Evolutionary conservation across 768 basidiomycete species (phyloP).

Genomic region (Hypholoma sublateritium): DNA sequence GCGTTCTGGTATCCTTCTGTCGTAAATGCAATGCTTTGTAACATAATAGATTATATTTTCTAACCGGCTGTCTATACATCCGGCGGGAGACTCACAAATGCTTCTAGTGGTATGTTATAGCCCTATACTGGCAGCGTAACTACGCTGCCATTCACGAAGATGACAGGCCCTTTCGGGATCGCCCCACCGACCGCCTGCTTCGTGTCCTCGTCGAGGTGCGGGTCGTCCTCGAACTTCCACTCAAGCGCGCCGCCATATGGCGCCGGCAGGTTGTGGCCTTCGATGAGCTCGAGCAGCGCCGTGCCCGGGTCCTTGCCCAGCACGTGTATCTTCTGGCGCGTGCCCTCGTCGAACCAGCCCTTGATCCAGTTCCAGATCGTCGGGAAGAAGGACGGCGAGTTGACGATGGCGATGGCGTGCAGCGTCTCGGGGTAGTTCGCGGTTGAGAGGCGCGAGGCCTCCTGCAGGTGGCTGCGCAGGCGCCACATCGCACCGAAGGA

Average conservation of each 20-base stretch:
- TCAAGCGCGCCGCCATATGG: slow-evolving; percentile 74
- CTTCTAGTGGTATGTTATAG: too few relatives aligned
- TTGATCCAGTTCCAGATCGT: slow-evolving; percentile 87
- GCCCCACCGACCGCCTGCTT: slow-evolving; percentile 44
- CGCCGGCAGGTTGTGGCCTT: slow-evolving; percentile 53
- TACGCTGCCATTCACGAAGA: slow-evolving; percentile 47
- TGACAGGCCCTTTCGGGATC: slow-evolving; percentile 48
- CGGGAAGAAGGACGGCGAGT: slow-evolving; percentile 81
- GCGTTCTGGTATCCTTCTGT: background rate
- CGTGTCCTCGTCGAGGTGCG: slow-evolving; percentile 58
- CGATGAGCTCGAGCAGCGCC: slow-evolving; percentile 48
- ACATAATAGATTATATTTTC: too few relatives aligned
- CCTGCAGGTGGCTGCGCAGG: slow-evolving; percentile 69
- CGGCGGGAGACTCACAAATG: too few relatives aligned
- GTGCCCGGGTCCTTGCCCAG: slow-evolving; percentile 60
- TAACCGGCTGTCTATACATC: too few relatives aligned
- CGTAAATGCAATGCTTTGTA: background rate
- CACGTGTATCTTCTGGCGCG: slow-evolving; percentile 75
- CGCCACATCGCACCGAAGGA: slow-evolving; percentile 68
- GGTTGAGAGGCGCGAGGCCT: slow-evolving; percentile 71
- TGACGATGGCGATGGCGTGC: slow-evolving; percentile 65
- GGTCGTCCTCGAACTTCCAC: slow-evolving; percentile 70
- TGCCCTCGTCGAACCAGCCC: slow-evolving; percentile 80
- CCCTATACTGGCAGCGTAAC: slow-evolving; percentile 17
- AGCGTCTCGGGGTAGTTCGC: slow-evolving; percentile 85